A percentile compares a stretch with the other conserved stretches of the same genome.
These are phyloP conservation scores for Plasmodium gaboni DNA, from an alignment of 169 alveolate genomes.

Conservation along the genomic window DNA sequence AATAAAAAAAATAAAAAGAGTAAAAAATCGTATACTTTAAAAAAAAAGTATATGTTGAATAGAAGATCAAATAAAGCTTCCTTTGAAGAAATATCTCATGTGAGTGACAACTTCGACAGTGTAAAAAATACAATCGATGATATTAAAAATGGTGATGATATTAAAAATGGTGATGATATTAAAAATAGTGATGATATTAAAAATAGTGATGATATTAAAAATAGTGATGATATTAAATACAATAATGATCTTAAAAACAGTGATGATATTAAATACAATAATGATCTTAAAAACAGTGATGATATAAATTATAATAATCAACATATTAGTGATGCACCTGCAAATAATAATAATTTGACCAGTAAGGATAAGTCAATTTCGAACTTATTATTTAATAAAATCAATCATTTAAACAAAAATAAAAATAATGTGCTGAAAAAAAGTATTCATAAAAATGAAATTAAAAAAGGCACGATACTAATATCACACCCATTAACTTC, in stretches of 20 bases:
- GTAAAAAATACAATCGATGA: too few relatives aligned
- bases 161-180: too few relatives aligned
- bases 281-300: neutral
- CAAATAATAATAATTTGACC: neutral
- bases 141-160: too few relatives aligned
- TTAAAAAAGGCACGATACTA: constrained; percentile 48
- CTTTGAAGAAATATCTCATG: neutral
- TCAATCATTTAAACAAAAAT: neutral
- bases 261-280: neutral
- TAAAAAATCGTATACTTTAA: constrained; percentile 1
- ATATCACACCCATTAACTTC: constrained; percentile 64
- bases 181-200: too few relatives aligned
- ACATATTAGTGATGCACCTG: neutral
- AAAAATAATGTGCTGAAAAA: constrained; percentile 12
- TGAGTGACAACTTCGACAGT: too few relatives aligned
- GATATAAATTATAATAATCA: neutral
- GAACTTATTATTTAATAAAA: too few relatives aligned
- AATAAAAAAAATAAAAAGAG: constrained; percentile 11
- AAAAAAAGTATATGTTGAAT: neutral
- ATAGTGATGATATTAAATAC: too few relatives aligned
- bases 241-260: too few relatives aligned
- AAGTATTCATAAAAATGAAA: constrained; percentile 26
- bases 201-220: too few relatives aligned
- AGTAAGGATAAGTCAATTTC: too few relatives aligned
- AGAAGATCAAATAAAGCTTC: neutral